Conservation (phyloP, 768 basidiomycete species). For the Leccinellum luteum region DNA sequence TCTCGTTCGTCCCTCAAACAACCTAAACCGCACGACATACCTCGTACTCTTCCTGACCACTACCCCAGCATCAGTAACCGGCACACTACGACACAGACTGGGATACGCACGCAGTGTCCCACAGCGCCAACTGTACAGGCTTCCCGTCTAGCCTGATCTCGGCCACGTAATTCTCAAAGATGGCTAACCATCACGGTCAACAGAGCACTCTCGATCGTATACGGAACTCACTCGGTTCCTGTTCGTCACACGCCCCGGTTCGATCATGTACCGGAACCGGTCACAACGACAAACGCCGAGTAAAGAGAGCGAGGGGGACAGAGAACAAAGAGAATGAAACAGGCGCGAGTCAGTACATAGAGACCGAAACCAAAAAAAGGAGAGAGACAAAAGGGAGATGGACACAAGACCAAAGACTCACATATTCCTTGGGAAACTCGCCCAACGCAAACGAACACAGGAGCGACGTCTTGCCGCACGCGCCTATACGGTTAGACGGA, state of each 20-base stretch:
- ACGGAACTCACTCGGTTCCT: slow-evolving; percentile 48
- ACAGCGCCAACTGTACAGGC: slow-evolving; percentile 92
- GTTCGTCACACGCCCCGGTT: slow-evolving; percentile 1
- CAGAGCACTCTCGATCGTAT: background rate
- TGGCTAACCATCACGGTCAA: slow-evolving; percentile 41
- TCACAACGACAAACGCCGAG: background rate
- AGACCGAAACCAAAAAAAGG: background rate
- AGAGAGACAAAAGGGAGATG: background rate
- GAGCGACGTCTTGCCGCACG: slow-evolving; percentile 94
- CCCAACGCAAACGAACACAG: slow-evolving; percentile 90
- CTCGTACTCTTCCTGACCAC: slow-evolving; percentile 99
- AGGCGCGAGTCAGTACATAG: background rate
- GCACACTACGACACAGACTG: background rate
- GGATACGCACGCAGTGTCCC: slow-evolving; percentile 94
- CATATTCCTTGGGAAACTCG: slow-evolving; percentile 95
- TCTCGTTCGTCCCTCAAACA: background rate
- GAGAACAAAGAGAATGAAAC: background rate
- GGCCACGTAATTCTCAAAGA: slow-evolving; percentile 98
- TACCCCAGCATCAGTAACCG: slow-evolving; percentile 30
- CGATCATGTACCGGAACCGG: background rate
- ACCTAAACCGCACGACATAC: slow-evolving; percentile 35
- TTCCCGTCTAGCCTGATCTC: slow-evolving; percentile 98
- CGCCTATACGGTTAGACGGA: slow-evolving; percentile 47
- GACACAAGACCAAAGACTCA: slow-evolving; percentile 40
- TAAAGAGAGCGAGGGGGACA: background rate